phyloP scores from a whole-genome alignment of 208 protist genomes.

The Crithidia thermophila region DNA sequence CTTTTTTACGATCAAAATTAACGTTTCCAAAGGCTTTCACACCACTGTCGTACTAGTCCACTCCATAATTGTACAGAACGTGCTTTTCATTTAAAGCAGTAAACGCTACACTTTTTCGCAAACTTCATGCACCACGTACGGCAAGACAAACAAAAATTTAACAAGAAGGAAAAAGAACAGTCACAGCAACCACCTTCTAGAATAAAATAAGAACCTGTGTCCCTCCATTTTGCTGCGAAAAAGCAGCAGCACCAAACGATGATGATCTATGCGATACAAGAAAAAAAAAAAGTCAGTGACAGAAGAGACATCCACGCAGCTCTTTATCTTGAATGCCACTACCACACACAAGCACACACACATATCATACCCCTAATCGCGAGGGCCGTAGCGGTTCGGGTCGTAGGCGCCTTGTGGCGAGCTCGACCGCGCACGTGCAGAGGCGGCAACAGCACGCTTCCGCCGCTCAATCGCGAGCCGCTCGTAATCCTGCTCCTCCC shows the following conservation, averaged over 20 bases:
- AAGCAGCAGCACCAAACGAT: not conserved
- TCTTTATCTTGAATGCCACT: too few species aligned
- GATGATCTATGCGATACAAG: not conserved
- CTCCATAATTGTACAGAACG: too few species aligned
- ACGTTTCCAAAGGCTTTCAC: too few species aligned
- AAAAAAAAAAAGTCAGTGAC: not conserved
- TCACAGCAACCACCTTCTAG: too few species aligned
- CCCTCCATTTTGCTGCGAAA: too few species aligned
- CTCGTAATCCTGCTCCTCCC: constrained; percentile 81
- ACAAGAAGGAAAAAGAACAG: not conserved
- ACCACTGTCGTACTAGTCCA: too few species aligned
- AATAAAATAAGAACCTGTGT: too few species aligned
- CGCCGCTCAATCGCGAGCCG: constrained; percentile 65
- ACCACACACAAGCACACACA: not conserved
- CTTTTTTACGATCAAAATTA: too few species aligned
- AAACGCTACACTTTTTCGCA: too few species aligned
- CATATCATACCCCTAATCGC: constrained; percentile 15
- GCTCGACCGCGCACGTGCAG: constrained; percentile 17
- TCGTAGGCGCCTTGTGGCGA: constrained; percentile 28
- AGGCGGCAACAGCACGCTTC: constrained; percentile 22
- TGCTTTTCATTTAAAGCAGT: too few species aligned
- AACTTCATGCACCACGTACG: too few species aligned
- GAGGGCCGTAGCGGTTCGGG: constrained; percentile 27
- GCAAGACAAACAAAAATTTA: not conserved
- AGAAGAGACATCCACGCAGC: not conserved